phyloP scores from a whole-genome alignment of 345 rosid species.

The Anacardium occidentale region DNA sequence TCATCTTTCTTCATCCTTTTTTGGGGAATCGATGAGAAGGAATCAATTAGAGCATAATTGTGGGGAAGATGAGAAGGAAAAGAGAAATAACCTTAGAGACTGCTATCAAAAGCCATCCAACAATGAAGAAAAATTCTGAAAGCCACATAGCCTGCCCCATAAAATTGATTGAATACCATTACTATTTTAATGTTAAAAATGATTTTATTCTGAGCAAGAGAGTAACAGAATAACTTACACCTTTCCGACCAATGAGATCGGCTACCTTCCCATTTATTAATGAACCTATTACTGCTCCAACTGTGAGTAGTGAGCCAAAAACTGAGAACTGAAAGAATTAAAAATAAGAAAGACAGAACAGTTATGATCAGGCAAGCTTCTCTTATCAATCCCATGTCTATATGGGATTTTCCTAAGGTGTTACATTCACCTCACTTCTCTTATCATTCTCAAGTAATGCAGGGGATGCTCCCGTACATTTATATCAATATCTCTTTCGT shows the following conservation, averaged over 20 bases:
- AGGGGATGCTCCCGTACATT: too few relatives aligned
- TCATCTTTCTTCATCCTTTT: too few relatives aligned
- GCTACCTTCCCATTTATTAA: constrained; percentile 5
- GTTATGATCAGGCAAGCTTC: background rate
- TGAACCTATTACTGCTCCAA: constrained; percentile 32
- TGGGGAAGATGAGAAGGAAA: background rate
- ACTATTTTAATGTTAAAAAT: background rate
- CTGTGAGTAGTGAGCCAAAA: constrained; percentile 35
- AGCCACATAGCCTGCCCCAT: constrained; percentile 59
- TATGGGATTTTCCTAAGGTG: too few relatives aligned
- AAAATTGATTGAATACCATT: background rate
- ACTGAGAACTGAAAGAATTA: constrained; percentile 34
- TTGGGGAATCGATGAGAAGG: too few relatives aligned
- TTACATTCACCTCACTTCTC: too few relatives aligned
- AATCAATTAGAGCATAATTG: constrained; percentile 1
- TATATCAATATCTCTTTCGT: too few relatives aligned
- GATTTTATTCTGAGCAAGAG: too few relatives aligned
- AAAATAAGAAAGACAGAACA: background rate
- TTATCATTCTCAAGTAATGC: too few relatives aligned
- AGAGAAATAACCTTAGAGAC: constrained; percentile 35
- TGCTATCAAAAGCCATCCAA: constrained; percentile 58
- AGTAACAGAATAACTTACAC: constrained; percentile 20
- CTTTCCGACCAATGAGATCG: constrained; percentile 35
- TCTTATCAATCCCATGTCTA: too few relatives aligned
- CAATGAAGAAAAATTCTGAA: constrained; percentile 41